Evolutionary conservation across 345 rosid genomes (phyloP).

Genomic region (Kandelia obovata): DNA sequence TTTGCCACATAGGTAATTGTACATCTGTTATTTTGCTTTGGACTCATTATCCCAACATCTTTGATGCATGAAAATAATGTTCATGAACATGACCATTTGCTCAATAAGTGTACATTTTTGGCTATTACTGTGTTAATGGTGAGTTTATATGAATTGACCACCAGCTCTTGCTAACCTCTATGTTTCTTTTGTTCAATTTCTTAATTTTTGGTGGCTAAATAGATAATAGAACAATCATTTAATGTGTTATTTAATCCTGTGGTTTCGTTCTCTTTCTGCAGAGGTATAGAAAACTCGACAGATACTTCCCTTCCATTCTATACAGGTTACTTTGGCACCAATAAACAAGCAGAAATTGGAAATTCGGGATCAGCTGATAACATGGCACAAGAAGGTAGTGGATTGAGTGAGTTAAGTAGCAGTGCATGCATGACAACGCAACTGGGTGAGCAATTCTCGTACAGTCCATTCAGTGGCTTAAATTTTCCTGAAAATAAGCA

Average conservation of each 20-base stretch:
- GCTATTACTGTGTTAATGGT: neutral
- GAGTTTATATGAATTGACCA: neutral
- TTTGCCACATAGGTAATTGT: constrained; percentile 52
- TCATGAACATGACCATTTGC: constrained; percentile 6
- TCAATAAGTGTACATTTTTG: neutral
- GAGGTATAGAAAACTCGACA: constrained; percentile 51
- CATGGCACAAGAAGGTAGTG: constrained; percentile 32
- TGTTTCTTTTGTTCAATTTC: neutral
- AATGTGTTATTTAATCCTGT: constrained; percentile 7
- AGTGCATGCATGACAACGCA: constrained; percentile 49
- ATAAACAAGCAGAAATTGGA: constrained; percentile 47
- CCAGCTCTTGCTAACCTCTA: neutral
- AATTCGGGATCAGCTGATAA: constrained; percentile 44
- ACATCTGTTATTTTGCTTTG: neutral
- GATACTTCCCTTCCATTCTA: constrained; percentile 46
- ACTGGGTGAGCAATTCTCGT: constrained; percentile 52
- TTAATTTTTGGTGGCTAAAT: neutral
- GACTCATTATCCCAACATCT: neutral
- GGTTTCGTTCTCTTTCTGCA: constrained; percentile 25
- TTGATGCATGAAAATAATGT: neutral
- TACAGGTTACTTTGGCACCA: constrained; percentile 49
- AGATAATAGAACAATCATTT: neutral
- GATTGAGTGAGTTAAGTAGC: constrained; percentile 46
- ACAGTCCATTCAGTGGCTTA: constrained; percentile 31
- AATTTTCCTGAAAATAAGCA: constrained; percentile 49